These are phyloP conservation scores for Psilocybe sp. DNA, from an alignment of 768 basidiomycete genomes.

Conservation along the genomic window DNA sequence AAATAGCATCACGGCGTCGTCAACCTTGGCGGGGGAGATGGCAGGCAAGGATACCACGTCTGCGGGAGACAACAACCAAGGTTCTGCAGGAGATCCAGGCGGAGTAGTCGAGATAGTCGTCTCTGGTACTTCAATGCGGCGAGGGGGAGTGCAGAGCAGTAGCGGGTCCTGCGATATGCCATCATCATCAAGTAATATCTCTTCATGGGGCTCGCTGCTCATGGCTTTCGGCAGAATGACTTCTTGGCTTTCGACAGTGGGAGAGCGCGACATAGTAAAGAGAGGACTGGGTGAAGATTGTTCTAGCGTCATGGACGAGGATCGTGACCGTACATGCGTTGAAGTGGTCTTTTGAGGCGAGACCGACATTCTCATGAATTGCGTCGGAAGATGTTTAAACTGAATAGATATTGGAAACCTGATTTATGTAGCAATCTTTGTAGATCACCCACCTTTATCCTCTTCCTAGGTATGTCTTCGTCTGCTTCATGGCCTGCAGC, in stretches of 20 bases:
- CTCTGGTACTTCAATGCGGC: background rate
- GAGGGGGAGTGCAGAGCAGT: constrained; percentile 6
- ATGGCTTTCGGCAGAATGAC: background rate
- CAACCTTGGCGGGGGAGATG: background rate
- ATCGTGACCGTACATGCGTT: constrained; percentile 8
- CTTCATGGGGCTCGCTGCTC: background rate
- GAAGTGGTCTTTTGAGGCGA: constrained; percentile 11
- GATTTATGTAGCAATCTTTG: background rate
- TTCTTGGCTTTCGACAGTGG: constrained; percentile 6
- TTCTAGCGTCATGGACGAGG: constrained; percentile 8
- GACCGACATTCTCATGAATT: background rate
- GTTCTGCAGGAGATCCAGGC: background rate
- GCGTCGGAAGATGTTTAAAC: constrained; percentile 4
- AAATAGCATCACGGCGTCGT: too few relatives aligned
- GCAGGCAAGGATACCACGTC: background rate
- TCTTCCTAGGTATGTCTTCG: constrained; percentile 30
- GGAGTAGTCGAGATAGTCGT: background rate
- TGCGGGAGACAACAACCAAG: background rate
- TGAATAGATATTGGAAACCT: background rate
- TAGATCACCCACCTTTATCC: constrained; percentile 27
- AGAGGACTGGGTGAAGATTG: constrained; percentile 5
- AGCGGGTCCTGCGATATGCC: constrained; percentile 11
- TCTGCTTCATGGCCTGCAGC: background rate
- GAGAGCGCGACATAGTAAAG: constrained; percentile 4
- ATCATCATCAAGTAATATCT: background rate